Percentiles rank a stretch among this genome's conserved stretches.
Evolutionary conservation across 2,329 filamentous ascomycete species (phyloP).

Genomic region (Alternaria sp.): DNA sequence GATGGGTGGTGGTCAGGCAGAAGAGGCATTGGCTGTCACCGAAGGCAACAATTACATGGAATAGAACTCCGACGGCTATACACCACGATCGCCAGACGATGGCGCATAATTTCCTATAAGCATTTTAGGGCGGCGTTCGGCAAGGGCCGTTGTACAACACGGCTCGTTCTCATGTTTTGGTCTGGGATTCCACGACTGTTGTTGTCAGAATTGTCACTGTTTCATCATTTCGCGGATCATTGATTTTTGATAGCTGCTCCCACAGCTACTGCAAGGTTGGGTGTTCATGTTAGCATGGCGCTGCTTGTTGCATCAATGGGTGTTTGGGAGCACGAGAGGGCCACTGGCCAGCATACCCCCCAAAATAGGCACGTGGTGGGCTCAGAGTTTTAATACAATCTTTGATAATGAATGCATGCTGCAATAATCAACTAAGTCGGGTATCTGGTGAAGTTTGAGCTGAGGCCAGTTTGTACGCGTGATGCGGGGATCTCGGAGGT

Average conservation of each 20-base stretch:
- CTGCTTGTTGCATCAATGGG: constrained; percentile 23
- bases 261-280: not conserved
- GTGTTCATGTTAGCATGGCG: constrained; percentile 3
- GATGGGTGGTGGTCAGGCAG: constrained; percentile 47
- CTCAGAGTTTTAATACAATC: constrained; percentile 18
- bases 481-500: constrained; percentile 26
- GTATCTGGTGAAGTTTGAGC: not conserved
- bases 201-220: constrained; percentile 21
- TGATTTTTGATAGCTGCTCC: constrained; percentile 1
- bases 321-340: constrained; percentile 20
- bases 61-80: constrained; percentile 25
- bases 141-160: constrained; percentile 13
- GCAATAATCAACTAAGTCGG: not conserved
- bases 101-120: constrained; percentile 15
- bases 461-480: not conserved
- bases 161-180: not conserved
- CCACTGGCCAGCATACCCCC: constrained; percentile 30
- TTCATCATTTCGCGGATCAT: not conserved
- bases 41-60: constrained; percentile 47
- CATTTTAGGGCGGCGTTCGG: constrained; percentile 27
- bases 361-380: constrained; percentile 21
- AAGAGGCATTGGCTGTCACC: constrained; percentile 50
- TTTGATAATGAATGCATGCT: constrained; percentile 21
- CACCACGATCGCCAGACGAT: not conserved
- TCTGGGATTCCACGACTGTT: constrained; percentile 10